Conservation (phyloP, 2,329 filamentous ascomycete genomes). For the Pseudogymnoascus sp. region DNA sequence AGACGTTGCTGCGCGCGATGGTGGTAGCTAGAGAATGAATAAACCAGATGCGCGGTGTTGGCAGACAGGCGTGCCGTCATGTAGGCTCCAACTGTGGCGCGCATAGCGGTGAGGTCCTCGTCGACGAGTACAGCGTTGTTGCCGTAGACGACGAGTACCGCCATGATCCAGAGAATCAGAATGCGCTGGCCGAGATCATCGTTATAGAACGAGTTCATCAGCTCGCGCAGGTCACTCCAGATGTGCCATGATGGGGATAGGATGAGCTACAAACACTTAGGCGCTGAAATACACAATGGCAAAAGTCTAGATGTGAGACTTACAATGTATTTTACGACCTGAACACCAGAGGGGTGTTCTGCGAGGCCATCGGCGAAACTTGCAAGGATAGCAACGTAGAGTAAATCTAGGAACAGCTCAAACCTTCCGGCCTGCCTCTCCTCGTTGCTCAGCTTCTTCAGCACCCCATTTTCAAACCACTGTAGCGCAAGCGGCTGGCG, state of each 20-base stretch:
- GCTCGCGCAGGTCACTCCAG: conserved; percentile 42
- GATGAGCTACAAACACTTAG: conserved; percentile 29
- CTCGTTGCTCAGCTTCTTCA: conserved; percentile 13
- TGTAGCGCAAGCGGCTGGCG: conserved; percentile 16
- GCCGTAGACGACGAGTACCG: conserved; percentile 40
- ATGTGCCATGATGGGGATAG: conserved; percentile 44
- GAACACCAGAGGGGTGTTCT: conserved; percentile 37
- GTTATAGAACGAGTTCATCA: conserved; percentile 47
- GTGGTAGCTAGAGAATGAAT: conserved; percentile 41
- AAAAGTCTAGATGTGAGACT: background rate
- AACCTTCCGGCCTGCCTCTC: conserved; percentile 30
- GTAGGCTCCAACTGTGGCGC: conserved; percentile 40
- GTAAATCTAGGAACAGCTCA: conserved; percentile 43
- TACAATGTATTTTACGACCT: conserved; percentile 40
- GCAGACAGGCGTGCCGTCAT: conserved; percentile 38
- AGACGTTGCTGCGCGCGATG: conserved; percentile 40
- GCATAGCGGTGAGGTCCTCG: conserved; percentile 37
- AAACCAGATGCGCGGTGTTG: conserved; percentile 32
- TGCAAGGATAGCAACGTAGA: conserved; percentile 44
- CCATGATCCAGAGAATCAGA: conserved; percentile 45
- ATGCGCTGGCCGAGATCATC: conserved; percentile 42
- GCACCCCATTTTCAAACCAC: conserved; percentile 15
- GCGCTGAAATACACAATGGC: background rate
- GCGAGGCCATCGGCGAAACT: conserved; percentile 43
- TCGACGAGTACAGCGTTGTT: conserved; percentile 41